Evolutionary conservation across 176 grass and related monocot genomes (phyloP), one percentile per base, ranked within the genome.

Genomic region (Secale cereale): DNA sequence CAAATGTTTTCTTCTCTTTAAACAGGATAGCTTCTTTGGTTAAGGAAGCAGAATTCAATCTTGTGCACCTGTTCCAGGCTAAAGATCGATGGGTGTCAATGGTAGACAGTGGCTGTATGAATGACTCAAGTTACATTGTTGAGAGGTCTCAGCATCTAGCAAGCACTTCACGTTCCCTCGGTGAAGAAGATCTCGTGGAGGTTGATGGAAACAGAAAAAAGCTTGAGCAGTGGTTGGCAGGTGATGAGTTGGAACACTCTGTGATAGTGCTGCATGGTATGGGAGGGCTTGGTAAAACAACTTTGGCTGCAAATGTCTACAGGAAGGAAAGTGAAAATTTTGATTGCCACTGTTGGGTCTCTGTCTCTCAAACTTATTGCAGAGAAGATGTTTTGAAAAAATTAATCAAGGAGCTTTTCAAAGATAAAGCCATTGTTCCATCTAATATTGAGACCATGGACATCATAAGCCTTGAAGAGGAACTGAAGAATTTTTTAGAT

Each of bases 1-100:
- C n/a, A 6, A 59, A 27, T 36, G 45, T 19, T 11, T 12, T 82
- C 22, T 28, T 82, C 0, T 82, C 65, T 33, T 29, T 82, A 22
- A 82, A 19, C 46, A 68, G 14, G 45, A 27, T 82, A 56, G 46
- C 80, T 82, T 37, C 80, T 6, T 70, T 9, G 13, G 65, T 82
- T 33, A 82, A 82, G 20, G 45, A 82, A 82, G 65, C 65, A 35
- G 80, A 82, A 22, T 30, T 20, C 45, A 70, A 82, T 56, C 80
- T 82, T 17, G 45, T 69, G 43, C 43, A 46, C 43, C 43, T 46
- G 43, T 46, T 46, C 43, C 43, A 46, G 43, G 43, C 43, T 46
- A 81, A 69, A 68, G 79, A 81, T 23, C 43, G 64, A 69, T 81
- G 79, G 79, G 63, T 81, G 33, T 35, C 29, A 2, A 31, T 15